Conservation (phyloP, 2,329 filamentous ascomycete genomes). For the Colletotrichum orbiculare region DNA sequence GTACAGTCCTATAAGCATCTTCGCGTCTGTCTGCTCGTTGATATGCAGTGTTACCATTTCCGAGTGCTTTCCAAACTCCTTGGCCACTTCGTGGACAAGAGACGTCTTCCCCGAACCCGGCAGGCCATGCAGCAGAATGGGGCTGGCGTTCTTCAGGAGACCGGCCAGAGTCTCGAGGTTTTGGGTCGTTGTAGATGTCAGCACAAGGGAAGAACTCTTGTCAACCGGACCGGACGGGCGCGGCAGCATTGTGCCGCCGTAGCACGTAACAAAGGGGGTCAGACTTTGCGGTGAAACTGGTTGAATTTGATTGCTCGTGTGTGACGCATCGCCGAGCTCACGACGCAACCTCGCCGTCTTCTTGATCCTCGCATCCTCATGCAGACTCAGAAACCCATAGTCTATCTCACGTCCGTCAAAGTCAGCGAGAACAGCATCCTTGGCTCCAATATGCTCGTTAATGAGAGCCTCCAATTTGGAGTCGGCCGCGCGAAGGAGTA, state of each 20-base stretch:
- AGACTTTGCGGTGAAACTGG: conserved; percentile 54
- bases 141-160: conserved; percentile 73
- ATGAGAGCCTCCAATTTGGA: conserved; percentile 79
- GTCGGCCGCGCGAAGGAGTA: conserved; percentile 84
- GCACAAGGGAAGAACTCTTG: conserved; percentile 61
- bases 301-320: conserved; percentile 35
- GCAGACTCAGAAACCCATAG: conserved; percentile 76
- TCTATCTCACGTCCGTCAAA: conserved; percentile 84
- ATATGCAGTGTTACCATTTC: conserved; percentile 94
- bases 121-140: conserved; percentile 83
- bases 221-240: conserved; percentile 64
- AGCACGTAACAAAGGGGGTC: conserved; percentile 70
- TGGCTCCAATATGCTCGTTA: conserved; percentile 69
- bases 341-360: conserved; percentile 55
- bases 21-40: conserved; percentile 98
- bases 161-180: conserved; percentile 79
- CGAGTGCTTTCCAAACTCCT: conserved; percentile 80
- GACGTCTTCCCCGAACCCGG: conserved; percentile 93
- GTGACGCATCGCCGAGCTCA: conserved; percentile 46
- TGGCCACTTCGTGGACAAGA: conserved; percentile 83
- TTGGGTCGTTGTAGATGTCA: conserved; percentile 75
- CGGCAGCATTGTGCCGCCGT: conserved; percentile 76
- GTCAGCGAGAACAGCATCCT: conserved; percentile 71
- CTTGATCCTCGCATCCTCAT: conserved; percentile 66
- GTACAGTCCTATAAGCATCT: conserved; percentile 94